A percentile compares a stretch with the other conserved stretches of the same genome.
Conservation (phyloP, 495 filamentous ascomycete genomes). For the Penicillium waksmanii region DNA sequence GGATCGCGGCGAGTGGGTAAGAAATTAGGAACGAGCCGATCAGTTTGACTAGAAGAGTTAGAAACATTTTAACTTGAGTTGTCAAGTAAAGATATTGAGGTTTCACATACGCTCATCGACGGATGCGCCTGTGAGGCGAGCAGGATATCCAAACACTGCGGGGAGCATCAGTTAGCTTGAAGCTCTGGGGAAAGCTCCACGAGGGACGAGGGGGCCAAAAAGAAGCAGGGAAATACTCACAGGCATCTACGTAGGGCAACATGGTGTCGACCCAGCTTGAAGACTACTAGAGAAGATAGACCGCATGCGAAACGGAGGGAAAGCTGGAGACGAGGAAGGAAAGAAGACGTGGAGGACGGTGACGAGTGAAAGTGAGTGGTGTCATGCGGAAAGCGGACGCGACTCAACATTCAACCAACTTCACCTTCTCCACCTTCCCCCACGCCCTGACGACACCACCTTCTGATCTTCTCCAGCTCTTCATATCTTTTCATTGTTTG, state of each 20-base stretch:
- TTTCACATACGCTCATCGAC: constrained; percentile 77
- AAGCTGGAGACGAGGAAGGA: constrained; percentile 56
- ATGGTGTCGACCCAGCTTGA: constrained; percentile 50
- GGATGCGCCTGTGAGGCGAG: constrained; percentile 70
- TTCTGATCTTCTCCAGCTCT: constrained; percentile 4
- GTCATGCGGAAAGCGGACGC: constrained; percentile 36
- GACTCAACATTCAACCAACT: constrained; percentile 31
- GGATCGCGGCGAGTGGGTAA: constrained; percentile 84
- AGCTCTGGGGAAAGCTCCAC: constrained; percentile 25
- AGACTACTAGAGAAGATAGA: constrained; percentile 19
- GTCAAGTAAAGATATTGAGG: neutral
- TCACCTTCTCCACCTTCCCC: constrained; percentile 27
- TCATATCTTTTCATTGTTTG: neutral
- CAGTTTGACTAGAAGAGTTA: constrained; percentile 73
- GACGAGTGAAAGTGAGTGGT: neutral
- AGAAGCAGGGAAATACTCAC: constrained; percentile 51
- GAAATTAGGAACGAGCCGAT: constrained; percentile 89
- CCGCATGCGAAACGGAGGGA: constrained; percentile 3
- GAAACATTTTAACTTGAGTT: constrained; percentile 11
- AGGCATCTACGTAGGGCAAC: constrained; percentile 83
- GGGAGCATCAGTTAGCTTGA: constrained; percentile 23
- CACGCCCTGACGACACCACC: neutral
- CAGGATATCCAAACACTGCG: constrained; percentile 73
- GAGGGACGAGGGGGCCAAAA: neutral
- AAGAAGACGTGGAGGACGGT: constrained; percentile 13